A percentile compares a stretch with the other conserved stretches of the same genome.
phyloP scores from a whole-genome alignment of 179 eudicot genomes.

The Silene noctiflora region DNA sequence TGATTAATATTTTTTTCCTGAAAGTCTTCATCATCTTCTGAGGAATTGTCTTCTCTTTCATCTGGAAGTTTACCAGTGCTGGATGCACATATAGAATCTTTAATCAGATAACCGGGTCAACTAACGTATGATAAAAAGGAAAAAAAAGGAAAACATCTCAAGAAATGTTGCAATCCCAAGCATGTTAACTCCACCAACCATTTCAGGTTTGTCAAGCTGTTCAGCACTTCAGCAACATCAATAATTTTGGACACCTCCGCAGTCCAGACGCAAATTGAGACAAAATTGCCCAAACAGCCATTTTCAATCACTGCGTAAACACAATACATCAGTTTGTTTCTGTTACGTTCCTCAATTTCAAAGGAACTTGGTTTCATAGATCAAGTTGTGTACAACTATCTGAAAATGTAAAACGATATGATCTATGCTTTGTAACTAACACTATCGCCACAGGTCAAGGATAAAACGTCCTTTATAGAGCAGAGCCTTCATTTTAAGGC shows the following conservation, averaged over 20 bases:
- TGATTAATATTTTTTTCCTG: not conserved
- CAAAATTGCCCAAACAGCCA: conserved; percentile 46
- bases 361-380: not conserved
- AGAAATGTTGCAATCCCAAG: not conserved
- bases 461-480: not conserved
- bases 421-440: not conserved
- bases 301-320: conserved; percentile 43
- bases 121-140: conserved; percentile 27
- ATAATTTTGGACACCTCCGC: conserved; percentile 16
- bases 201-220: conserved; percentile 24
- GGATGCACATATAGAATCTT: conserved; percentile 38
- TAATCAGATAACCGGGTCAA: conserved; percentile 36
- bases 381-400: not conserved
- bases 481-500: not conserved
- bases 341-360: not conserved
- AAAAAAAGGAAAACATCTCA: conserved; percentile 18
- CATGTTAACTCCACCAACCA: conserved; percentile 6
- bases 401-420: not conserved
- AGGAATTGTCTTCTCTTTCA: conserved; percentile 45
- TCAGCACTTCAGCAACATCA: conserved; percentile 31
- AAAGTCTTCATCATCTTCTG: conserved; percentile 8
- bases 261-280: conserved; percentile 36
- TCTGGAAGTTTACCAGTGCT: conserved; percentile 49
- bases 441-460: not conserved
- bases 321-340: not conserved